Evolutionary conservation across 306 rosid genomes (phyloP).

Genomic region (Ammopiptanthus mongolicus): DNA sequence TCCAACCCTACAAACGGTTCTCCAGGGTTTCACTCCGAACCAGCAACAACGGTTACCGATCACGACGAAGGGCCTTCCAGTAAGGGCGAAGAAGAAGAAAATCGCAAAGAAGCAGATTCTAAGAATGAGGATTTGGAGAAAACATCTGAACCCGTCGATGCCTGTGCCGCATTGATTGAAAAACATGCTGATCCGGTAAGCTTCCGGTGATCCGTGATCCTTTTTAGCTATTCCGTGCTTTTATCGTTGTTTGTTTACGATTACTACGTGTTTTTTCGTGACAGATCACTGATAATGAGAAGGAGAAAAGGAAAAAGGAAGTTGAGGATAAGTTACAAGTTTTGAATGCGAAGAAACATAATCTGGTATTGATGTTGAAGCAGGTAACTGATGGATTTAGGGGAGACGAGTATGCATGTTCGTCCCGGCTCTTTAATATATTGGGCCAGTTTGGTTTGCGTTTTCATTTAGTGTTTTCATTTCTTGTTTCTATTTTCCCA

Average conservation of each 20-base stretch:
- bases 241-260: neutral
- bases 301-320: slow-evolving; percentile 65
- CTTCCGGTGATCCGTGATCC: slow-evolving; percentile 9
- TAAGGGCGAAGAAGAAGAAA: slow-evolving; percentile 15
- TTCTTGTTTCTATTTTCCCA: too few species aligned
- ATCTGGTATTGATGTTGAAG: slow-evolving; percentile 72
- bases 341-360: slow-evolving; percentile 78
- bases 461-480: too few species aligned
- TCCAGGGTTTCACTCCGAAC: slow-evolving; percentile 7
- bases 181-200: slow-evolving; percentile 30
- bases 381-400: too few species aligned
- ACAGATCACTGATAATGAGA: slow-evolving; percentile 44
- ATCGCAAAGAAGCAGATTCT: slow-evolving; percentile 13
- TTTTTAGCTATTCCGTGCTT: neutral
- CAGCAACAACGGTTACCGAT: slow-evolving; percentile 8
- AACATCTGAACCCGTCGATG: slow-evolving; percentile 31
- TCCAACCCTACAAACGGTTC: slow-evolving; percentile 25
- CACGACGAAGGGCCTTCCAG: slow-evolving; percentile 49
- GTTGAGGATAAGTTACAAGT: slow-evolving; percentile 71
- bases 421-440: too few species aligned
- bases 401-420: too few species aligned
- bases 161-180: slow-evolving; percentile 10
- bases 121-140: slow-evolving; percentile 23
- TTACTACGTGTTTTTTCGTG: neutral
- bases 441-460: too few species aligned